Base-by-base conservation (phyloP, 331 rosid genomes). In the Quercus tomentella region DNA sequence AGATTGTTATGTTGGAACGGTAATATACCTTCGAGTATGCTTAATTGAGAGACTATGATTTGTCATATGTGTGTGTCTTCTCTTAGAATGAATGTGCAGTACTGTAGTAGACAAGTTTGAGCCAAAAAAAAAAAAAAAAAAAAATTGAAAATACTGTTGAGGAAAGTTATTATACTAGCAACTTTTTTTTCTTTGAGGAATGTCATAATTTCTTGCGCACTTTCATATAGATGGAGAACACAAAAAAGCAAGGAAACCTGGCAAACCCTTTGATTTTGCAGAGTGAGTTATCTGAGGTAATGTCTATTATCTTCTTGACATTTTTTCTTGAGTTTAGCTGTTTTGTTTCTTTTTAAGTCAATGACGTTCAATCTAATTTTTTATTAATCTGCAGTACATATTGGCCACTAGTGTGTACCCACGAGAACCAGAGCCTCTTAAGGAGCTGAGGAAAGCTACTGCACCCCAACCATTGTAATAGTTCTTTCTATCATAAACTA, bases 361-460 rank as follows among this genome's bases (percentile, higher is more conserved):
- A 49, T 49, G 54, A 14, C 17, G 5, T 49, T 49, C 54, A 11
- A 14, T 49, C 54, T 49, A 49, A 49, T 49, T 12, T 49, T 49
- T 49, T 4, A 49, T 14, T 49, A 49, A 49, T 31, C 17, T 81
- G 10, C 81, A 87, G 90, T 82, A 87, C 66, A 87, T 87, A 58
- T 54, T 87, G 67, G 89, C 83, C 45, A 87, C 81, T 41, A 82
- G 82, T 71, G 89, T 87, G 68, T 87, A 75, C 79, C 89, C 91
- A 41, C 41, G 91, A 69, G 91, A 87, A 56, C 77, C 87, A 2
- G 60, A 84, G 73, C 76, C 85, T 63, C 87, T 87, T 20, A 82
- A 72, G 56, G 88, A 87, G 80, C 69, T 87, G 65, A 85, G 89
- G 56, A 79, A 71, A 52, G 80, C 70, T 25, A 80, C 78, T 21